Evolutionary conservation across 768 basidiomycete genomes (phyloP), one percentile per base, ranked within the genome.

Genomic region (Panus rudis): DNA sequence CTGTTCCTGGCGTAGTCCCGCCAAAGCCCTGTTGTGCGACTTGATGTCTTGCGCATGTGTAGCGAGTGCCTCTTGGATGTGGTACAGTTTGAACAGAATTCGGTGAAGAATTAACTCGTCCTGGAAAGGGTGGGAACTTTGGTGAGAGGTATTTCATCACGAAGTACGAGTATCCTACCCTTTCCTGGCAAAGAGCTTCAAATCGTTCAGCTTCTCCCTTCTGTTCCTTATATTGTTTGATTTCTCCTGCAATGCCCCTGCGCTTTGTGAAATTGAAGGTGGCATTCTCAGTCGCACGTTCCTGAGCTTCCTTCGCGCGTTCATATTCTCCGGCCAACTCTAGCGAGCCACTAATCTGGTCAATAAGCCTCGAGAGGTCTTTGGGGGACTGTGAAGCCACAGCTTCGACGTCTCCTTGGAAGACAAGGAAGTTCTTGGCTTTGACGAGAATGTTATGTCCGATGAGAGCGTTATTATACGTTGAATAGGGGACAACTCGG

Each of bases 401-500:
- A 2, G 92, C 90, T 65, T 99, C 96, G 24, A 99, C 96, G 58
- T 98, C 96, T 40, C 96, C 96, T 59, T 99, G 96, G 68, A 99
- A 98, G 10, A 98, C 96, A 41, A 98, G 82, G 57, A 98, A 99
- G 68, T 98, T 98, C 70, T 97, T 97, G 11, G 96, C 96, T 66
- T 96, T 97, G 56, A 98, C 92, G 37, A 98, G 86, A 56, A 99
- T 90, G 56, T 97, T 96, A 57, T 96, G 92, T 6, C 74, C 69
- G 43, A 86, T 73, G 20, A 99, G 82, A 11, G 89, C 86, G 4
- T 81, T 71, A 47, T 96, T 96, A 70, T 98, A 99, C 2, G 78
- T 78, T 11, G 82, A 75, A 61, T 93, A 93, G 0, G 92, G 85
- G 42, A 96, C 89, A 19, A 77, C 69, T 53, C 75, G 79, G 47